These are phyloP conservation scores for Aspergillus sp. DNA, from an alignment of 2,329 filamentous ascomycete genomes.

Conservation along the genomic window DNA sequence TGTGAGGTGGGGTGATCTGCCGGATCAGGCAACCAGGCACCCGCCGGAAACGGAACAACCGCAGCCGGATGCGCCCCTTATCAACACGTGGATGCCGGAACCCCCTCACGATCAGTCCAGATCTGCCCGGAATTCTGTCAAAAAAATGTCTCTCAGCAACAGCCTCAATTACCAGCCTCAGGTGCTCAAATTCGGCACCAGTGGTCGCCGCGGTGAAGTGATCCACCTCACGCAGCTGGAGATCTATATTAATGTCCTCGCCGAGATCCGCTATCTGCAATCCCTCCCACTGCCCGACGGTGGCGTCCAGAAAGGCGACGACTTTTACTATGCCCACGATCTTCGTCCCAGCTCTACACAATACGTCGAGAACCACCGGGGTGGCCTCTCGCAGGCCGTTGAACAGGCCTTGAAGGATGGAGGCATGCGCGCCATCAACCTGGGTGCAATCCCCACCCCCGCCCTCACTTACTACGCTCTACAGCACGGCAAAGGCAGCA, in stretches of 20 bases:
- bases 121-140: not conserved
- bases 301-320: slow-evolving; percentile 29
- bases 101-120: not conserved
- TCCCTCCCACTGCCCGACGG: slow-evolving; percentile 25
- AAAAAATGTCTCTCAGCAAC: not conserved
- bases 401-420: slow-evolving; percentile 29
- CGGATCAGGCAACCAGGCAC: not conserved
- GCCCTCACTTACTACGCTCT: slow-evolving; percentile 32
- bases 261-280: slow-evolving; percentile 33
- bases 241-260: slow-evolving; percentile 35
- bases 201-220: slow-evolving; percentile 33
- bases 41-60: not conserved
- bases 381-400: slow-evolving; percentile 32
- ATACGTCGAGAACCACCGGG: slow-evolving; percentile 30
- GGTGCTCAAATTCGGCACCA: slow-evolving; percentile 35
- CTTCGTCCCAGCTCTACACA: slow-evolving; percentile 33
- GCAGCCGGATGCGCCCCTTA: not conserved
- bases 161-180: slow-evolving; percentile 27
- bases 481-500: slow-evolving; percentile 30
- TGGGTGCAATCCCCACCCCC: slow-evolving; percentile 34
- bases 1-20: not conserved
- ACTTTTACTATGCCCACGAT: slow-evolving; percentile 35
- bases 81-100: not conserved
- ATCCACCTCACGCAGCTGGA: slow-evolving; percentile 35
- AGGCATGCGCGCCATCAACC: slow-evolving; percentile 30